phyloP scores from a whole-genome alignment of 768 basidiomycete genomes.

The Symmetrospora coprosmae region DNA sequence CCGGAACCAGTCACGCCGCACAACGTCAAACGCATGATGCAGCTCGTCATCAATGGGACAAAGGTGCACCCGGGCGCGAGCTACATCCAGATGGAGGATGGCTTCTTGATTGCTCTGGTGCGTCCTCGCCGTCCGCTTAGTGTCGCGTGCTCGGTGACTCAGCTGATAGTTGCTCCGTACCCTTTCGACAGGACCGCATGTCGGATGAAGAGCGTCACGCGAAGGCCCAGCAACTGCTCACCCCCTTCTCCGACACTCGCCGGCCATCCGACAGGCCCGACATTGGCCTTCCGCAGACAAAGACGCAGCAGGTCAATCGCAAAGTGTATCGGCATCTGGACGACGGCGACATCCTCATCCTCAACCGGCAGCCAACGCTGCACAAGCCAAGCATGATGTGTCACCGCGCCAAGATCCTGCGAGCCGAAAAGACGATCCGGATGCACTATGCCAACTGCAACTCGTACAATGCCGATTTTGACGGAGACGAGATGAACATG shows the following conservation, averaged over 20 bases:
- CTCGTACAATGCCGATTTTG: conserved; percentile 95
- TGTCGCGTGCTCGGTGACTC: background rate
- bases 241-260: conserved; percentile 49
- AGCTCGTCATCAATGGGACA: conserved; percentile 80
- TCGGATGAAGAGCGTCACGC: conserved; percentile 80
- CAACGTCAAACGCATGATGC: conserved; percentile 75
- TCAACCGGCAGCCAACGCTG: conserved; percentile 94
- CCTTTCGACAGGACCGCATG: conserved; percentile 54
- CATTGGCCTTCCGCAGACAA: conserved; percentile 46
- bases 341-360: conserved; percentile 85
- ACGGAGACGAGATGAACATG: conserved; percentile 98
- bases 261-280: conserved; percentile 25
- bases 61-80: conserved; percentile 80
- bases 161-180: background rate
- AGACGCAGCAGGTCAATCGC: conserved; percentile 63
- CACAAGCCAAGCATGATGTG: conserved; percentile 99
- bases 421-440: conserved; percentile 94
- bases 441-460: conserved; percentile 99
- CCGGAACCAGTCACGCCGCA: conserved; percentile 88
- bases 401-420: conserved; percentile 76
- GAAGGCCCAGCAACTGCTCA: conserved; percentile 84
- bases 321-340: conserved; percentile 90
- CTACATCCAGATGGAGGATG: conserved; percentile 90
- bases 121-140: conserved; percentile 28
- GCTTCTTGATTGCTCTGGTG: conserved; percentile 69